Evolutionary conservation across 2,329 filamentous ascomycete genomes (phyloP).

Genomic region (Paramyrothecium sp.): DNA sequence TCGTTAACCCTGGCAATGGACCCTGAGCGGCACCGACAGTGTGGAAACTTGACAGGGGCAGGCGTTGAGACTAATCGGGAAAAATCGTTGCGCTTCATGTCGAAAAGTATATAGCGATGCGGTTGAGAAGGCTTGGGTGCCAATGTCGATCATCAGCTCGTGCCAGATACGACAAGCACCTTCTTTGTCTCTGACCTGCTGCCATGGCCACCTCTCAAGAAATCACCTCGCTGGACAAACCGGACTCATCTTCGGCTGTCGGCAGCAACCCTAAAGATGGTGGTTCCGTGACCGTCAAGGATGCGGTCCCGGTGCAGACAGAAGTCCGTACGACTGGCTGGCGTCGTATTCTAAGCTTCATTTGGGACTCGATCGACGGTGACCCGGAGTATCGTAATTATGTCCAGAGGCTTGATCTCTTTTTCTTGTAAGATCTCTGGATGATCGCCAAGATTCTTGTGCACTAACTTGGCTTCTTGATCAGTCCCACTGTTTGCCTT

Average conservation of each 20-base stretch:
- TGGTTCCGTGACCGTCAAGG: neutral
- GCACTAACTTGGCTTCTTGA: too few relatives aligned
- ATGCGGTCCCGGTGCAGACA: neutral
- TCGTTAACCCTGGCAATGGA: neutral
- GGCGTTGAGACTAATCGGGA: neutral
- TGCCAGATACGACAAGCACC: neutral
- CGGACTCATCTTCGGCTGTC: neutral
- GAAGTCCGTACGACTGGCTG: neutral
- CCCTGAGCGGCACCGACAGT: neutral
- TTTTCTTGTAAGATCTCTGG: slow-evolving; percentile 7
- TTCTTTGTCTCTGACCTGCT: neutral
- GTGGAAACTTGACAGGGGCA: neutral
- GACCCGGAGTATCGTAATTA: slow-evolving; percentile 8
- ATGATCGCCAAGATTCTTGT: too few relatives aligned
- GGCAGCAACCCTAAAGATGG: neutral
- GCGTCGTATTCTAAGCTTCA: slow-evolving; percentile 3
- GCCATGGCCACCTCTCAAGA: neutral
- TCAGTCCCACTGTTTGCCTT: too few relatives aligned
- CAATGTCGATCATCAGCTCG: neutral
- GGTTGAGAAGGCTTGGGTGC: neutral
- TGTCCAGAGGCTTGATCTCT: slow-evolving; percentile 8
- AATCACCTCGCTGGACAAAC: neutral
- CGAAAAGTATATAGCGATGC: neutral
- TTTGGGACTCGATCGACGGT: slow-evolving; percentile 10
- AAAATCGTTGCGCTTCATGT: neutral